These are phyloP conservation scores for Raphanus sativus DNA, from an alignment of 345 rosid species.

Conservation along the genomic window DNA sequence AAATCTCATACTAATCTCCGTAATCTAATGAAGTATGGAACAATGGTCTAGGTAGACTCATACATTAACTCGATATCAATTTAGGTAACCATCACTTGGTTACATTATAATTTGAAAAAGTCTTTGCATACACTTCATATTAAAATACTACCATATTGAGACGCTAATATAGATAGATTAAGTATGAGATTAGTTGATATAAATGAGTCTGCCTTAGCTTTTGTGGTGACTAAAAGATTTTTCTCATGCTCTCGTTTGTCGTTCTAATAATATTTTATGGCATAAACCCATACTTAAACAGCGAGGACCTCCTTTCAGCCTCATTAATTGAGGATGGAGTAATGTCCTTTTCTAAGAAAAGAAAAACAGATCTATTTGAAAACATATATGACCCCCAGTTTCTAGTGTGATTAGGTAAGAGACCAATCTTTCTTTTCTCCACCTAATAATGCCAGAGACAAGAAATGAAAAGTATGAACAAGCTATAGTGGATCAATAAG, in stretches of 20 bases:
- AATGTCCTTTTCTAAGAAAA: constrained; percentile 10
- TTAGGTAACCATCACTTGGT: background rate
- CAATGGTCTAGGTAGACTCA: background rate
- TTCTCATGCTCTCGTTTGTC: background rate
- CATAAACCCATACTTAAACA: constrained; percentile 18
- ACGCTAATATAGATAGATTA: background rate
- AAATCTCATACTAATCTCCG: background rate
- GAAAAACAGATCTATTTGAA: constrained; percentile 13
- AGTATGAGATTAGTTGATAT: background rate
- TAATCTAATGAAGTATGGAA: background rate
- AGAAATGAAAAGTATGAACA: constrained; percentile 29
- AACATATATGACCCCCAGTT: constrained; percentile 18
- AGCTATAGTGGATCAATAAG: constrained; percentile 27
- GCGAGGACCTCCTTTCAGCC: constrained; percentile 8
- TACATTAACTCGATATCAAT: background rate
- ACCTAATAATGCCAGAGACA: constrained; percentile 36
- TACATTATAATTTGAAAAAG: background rate
- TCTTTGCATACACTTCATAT: background rate
- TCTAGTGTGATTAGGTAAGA: constrained; percentile 26
- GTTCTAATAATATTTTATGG: background rate
- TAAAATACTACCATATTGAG: background rate
- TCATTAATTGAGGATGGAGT: constrained; percentile 22
- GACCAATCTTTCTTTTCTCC: constrained; percentile 16
- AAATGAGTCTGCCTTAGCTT: background rate
- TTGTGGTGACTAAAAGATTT: constrained; percentile 6